phyloP scores from a whole-genome alignment of 1,284 basidiomycete species.

The Ustilago cynodontis region DNA sequence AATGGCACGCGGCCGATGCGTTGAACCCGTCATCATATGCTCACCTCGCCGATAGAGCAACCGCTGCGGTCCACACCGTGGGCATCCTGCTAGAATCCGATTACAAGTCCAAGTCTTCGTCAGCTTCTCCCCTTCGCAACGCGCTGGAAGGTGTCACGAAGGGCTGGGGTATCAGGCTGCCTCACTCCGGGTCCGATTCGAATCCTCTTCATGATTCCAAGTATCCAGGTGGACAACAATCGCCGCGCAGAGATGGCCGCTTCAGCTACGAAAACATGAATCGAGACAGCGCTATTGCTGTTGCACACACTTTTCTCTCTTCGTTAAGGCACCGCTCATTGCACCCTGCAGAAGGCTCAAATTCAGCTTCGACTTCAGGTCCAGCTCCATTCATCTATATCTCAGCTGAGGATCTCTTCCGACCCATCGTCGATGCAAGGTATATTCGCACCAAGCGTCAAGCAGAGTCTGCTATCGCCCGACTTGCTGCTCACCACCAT shows the following conservation, averaged over 20 bases:
- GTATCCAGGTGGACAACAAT: conserved; percentile 23
- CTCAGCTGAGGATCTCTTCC: conserved; percentile 92
- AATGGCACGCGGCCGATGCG: conserved; percentile 70
- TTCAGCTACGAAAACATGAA: conserved; percentile 83
- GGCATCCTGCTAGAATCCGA: conserved; percentile 86
- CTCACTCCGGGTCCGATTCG: conserved; percentile 61
- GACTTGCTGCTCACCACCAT: conserved; percentile 75
- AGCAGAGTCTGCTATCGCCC: conserved; percentile 79
- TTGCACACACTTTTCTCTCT: conserved; percentile 70
- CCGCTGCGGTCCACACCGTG: conserved; percentile 92
- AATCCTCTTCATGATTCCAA: conserved; percentile 56
- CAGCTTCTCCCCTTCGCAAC: conserved; percentile 34
- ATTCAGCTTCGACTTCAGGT: background rate
- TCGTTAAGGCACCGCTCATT: conserved; percentile 67
- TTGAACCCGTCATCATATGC: conserved; percentile 83
- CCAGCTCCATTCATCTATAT: conserved; percentile 84
- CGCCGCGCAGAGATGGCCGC: background rate
- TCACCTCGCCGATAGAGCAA: conserved; percentile 76
- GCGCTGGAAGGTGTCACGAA: conserved; percentile 58
- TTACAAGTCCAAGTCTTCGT: conserved; percentile 77
- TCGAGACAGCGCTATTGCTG: conserved; percentile 75
- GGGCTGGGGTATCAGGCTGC: conserved; percentile 69
- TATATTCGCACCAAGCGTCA: conserved; percentile 92
- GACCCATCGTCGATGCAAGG: conserved; percentile 83
- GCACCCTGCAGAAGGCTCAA: conserved; percentile 1